Evolutionary conservation across 1,284 basidiomycete species (phyloP).

Genomic region (Mycosarcoma mackinlayi): DNA sequence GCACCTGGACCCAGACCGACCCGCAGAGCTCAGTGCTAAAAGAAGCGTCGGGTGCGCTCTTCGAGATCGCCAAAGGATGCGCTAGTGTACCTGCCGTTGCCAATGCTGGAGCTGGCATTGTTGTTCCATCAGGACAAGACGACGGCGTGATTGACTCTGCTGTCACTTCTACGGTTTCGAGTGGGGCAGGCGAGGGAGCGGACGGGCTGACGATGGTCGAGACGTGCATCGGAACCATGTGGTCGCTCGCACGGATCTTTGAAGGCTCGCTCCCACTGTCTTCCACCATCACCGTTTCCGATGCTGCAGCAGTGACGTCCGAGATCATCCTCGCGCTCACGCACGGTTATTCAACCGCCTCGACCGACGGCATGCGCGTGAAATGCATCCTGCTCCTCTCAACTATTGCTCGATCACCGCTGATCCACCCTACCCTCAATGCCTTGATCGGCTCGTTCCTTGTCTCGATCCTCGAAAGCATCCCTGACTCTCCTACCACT

Average conservation of each 20-base stretch:
- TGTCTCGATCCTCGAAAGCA: conserved; percentile 38
- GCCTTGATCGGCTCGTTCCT: conserved; percentile 41
- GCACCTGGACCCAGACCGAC: conserved; percentile 13
- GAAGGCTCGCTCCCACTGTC: conserved; percentile 45
- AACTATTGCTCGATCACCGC: conserved; percentile 38
- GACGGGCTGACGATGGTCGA: conserved; percentile 60
- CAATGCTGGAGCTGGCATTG: conserved; percentile 3
- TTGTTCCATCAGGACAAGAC: background rate
- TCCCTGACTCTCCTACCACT: conserved; percentile 13
- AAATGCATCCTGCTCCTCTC: conserved; percentile 55
- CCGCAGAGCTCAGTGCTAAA: conserved; percentile 1
- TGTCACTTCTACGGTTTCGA: too few relatives aligned
- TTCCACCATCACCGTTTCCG: conserved; percentile 7
- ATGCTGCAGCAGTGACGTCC: background rate
- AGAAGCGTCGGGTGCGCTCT: conserved; percentile 17
- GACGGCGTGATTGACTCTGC: conserved; percentile 4
- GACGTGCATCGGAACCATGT: conserved; percentile 57
- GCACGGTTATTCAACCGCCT: conserved; percentile 44
- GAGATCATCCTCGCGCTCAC: conserved; percentile 49
- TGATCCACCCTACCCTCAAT: conserved; percentile 17
- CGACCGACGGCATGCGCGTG: conserved; percentile 50
- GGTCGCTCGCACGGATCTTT: conserved; percentile 53
- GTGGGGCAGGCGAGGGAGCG: conserved; percentile 10
- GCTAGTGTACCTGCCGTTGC: conserved; percentile 49
- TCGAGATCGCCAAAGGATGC: conserved; percentile 40